Evolutionary conservation across 257 asterid species (phyloP).

Genomic region (Capsicum pubescens): DNA sequence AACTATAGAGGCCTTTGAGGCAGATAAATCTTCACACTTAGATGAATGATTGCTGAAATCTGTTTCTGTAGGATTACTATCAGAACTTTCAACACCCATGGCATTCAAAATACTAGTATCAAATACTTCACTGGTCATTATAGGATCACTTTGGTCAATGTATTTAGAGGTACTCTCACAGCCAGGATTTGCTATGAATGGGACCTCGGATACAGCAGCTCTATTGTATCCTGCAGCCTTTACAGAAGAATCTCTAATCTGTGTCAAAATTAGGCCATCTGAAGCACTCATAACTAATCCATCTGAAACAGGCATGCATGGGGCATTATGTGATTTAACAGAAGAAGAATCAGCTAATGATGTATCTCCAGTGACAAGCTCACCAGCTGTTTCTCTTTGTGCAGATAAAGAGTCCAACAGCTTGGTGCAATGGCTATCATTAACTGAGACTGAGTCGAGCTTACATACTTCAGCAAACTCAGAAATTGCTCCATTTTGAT

Average conservation of each 20-base stretch:
- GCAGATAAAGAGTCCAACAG: conserved; percentile 30
- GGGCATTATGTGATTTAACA: conserved; percentile 35
- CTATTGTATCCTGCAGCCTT: conserved; percentile 8
- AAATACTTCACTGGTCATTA: conserved; percentile 40
- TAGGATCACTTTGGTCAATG: conserved; percentile 32
- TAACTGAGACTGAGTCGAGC: conserved; percentile 27
- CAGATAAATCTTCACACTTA: conserved; percentile 40
- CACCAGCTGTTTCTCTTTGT: conserved; percentile 27
- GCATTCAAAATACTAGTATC: conserved; percentile 40
- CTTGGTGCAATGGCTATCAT: conserved; percentile 38
- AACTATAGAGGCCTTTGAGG: conserved; percentile 40
- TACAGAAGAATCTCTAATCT: conserved; percentile 22
- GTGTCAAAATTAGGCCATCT: conserved; percentile 18
- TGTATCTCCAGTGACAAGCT: conserved; percentile 28
- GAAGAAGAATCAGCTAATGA: conserved; percentile 17
- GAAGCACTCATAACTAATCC: background rate
- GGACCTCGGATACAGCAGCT: conserved; percentile 26
- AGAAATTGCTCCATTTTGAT: conserved; percentile 20
- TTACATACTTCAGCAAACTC: conserved; percentile 39
- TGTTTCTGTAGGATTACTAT: conserved; percentile 34
- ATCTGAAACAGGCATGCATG: conserved; percentile 20
- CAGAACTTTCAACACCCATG: conserved; percentile 39
- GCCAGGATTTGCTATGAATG: conserved; percentile 33
- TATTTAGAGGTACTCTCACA: conserved; percentile 23
- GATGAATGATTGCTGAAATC: conserved; percentile 30